These are phyloP conservation scores for Talaromyces albobiverticillius DNA, from an alignment of 2,329 filamentous ascomycete species.

Conservation along the genomic window DNA sequence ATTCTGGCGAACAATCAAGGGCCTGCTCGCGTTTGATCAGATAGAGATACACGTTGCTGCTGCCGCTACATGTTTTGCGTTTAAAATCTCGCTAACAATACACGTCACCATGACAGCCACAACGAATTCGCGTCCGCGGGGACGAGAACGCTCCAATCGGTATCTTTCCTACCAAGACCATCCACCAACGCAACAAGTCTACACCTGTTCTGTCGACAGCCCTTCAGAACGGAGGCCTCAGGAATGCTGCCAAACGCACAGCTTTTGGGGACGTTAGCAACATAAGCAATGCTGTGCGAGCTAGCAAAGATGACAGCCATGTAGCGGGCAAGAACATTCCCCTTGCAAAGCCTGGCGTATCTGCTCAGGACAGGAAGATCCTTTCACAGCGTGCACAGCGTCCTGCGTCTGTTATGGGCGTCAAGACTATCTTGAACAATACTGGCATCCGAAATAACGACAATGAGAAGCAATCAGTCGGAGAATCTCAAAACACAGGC, in stretches of 20 bases:
- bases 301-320: conserved; percentile 56
- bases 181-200: conserved; percentile 83
- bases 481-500: conserved; percentile 26
- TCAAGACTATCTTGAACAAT: conserved; percentile 39
- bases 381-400: conserved; percentile 61
- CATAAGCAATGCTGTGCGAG: conserved; percentile 42
- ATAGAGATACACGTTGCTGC: neutral
- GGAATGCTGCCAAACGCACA: conserved; percentile 68
- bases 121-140: conserved; percentile 61
- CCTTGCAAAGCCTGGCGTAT: conserved; percentile 28
- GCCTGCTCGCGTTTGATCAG: neutral
- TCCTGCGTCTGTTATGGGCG: conserved; percentile 42
- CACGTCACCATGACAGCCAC: conserved; percentile 54
- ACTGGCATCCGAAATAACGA: conserved; percentile 31
- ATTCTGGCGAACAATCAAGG: neutral
- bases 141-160: conserved; percentile 67
- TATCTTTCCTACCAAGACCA: conserved; percentile 52
- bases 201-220: conserved; percentile 59
- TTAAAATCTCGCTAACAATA: conserved; percentile 5
- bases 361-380: conserved; percentile 41
- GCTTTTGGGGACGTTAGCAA: conserved; percentile 84
- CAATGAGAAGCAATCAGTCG: conserved; percentile 29
- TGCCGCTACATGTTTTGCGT: too few species aligned
- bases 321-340: conserved; percentile 47
- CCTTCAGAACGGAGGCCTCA: conserved; percentile 55